phyloP scores from a whole-genome alignment of 176 grass and related monocot species.

The Triticum turgidum region DNA sequence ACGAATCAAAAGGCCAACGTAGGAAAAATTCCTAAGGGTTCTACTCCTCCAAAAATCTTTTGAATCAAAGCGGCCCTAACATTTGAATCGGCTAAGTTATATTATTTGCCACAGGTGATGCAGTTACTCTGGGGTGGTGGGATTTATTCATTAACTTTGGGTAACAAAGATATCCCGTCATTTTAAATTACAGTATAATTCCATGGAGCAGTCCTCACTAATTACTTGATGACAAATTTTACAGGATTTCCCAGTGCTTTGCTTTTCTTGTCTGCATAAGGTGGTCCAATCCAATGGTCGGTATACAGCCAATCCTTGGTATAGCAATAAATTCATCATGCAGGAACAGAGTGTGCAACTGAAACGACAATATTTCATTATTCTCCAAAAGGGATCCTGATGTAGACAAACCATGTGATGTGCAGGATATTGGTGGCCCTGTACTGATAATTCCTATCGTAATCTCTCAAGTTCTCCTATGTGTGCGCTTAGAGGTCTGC shows the following conservation, averaged over 20 bases:
- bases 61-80: too few relatives aligned
- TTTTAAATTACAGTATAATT: conserved; percentile 19
- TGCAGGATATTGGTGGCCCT: conserved; percentile 66
- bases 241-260: conserved; percentile 75
- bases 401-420: conserved; percentile 30
- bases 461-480: conserved; percentile 67
- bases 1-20: too few relatives aligned
- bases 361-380: conserved; percentile 34
- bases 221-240: conserved; percentile 21
- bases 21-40: too few relatives aligned
- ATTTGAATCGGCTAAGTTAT: conserved; percentile 14
- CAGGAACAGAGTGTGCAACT: conserved; percentile 26
- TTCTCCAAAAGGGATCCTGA: conserved; percentile 40
- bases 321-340: conserved; percentile 32
- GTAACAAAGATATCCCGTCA: conserved; percentile 34
- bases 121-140: conserved; percentile 74
- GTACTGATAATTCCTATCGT: conserved; percentile 66
- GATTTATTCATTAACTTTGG: conserved; percentile 90
- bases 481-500: conserved; percentile 75
- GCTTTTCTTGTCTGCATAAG: conserved; percentile 65
- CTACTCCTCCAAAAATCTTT: too few relatives aligned
- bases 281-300: conserved; percentile 72
- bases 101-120: conserved; percentile 52
- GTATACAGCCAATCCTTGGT: conserved; percentile 41
- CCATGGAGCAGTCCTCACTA: conserved; percentile 11